Conservation (phyloP, 345 rosid species). For the Brassica carinata region DNA sequence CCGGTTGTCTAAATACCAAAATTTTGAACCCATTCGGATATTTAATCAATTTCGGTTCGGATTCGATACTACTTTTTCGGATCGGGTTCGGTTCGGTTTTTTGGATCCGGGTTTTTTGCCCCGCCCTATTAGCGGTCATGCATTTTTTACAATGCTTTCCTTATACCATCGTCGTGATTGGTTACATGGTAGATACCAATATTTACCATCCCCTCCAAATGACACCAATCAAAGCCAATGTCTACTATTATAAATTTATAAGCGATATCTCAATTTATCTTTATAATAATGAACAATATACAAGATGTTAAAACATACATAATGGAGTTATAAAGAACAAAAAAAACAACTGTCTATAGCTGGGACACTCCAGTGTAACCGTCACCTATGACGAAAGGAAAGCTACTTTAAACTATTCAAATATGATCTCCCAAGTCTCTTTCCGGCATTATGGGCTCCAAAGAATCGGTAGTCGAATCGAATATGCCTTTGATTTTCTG, state of each 20-base stretch:
- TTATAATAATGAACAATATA: not conserved
- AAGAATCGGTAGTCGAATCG: conserved; percentile 25
- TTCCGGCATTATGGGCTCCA: conserved; percentile 26
- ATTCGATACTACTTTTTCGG: too few species aligned
- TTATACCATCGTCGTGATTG: not conserved
- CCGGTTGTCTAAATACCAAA: too few species aligned
- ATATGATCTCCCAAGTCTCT: not conserved
- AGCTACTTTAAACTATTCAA: not conserved
- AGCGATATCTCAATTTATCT: not conserved
- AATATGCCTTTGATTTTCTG: conserved; percentile 19
- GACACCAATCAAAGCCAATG: not conserved
- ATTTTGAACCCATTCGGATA: too few species aligned
- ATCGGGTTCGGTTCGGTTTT: too few species aligned
- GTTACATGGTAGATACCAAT: not conserved
- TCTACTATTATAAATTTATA: not conserved
- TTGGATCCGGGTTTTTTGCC: too few species aligned
- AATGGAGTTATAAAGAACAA: not conserved
- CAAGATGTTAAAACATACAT: not conserved
- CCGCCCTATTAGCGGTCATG: not conserved
- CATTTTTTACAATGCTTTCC: not conserved
- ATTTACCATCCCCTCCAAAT: not conserved
- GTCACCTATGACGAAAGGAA: conserved; percentile 31
- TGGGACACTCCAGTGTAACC: conserved; percentile 17
- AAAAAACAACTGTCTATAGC: not conserved
- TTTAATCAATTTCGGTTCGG: too few species aligned